Evolutionary conservation across 345 rosid species (phyloP).

Genomic region (Gossypioides kirkii): DNA sequence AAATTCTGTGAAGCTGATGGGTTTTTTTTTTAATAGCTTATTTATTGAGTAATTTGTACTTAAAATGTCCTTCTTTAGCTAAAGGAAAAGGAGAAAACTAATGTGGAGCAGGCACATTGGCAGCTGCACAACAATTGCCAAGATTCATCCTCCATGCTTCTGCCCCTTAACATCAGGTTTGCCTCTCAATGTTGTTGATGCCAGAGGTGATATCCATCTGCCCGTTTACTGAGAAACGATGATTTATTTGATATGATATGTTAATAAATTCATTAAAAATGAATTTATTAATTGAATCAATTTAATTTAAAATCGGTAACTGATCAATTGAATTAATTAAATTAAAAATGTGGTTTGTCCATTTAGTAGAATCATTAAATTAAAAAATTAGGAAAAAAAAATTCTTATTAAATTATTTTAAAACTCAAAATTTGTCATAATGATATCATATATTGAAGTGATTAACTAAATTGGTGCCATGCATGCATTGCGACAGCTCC

Average conservation of each 20-base stretch:
- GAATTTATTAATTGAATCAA: too few relatives aligned
- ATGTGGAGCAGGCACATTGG: slow-evolving; percentile 28
- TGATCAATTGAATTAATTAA: too few relatives aligned
- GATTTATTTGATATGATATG: too few relatives aligned
- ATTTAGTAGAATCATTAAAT: too few relatives aligned
- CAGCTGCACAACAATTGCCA: slow-evolving; percentile 26
- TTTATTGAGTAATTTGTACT: neutral
- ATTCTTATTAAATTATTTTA: neutral
- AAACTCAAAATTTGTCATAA: neutral
- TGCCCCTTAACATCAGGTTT: slow-evolving; percentile 39
- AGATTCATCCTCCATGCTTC: slow-evolving; percentile 33
- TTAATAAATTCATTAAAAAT: too few relatives aligned
- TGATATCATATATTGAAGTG: neutral
- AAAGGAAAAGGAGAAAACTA: slow-evolving; percentile 64
- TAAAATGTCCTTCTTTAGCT: slow-evolving; percentile 29
- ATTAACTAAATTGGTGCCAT: neutral
- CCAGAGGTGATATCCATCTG: neutral
- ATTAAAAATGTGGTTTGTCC: too few relatives aligned
- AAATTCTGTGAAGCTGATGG: neutral
- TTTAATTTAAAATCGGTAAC: too few relatives aligned
- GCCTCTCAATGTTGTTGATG: neutral
- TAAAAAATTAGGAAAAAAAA: too few relatives aligned
- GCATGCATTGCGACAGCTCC: slow-evolving; percentile 6
- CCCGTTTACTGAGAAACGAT: neutral
- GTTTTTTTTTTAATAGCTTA: neutral